Base-by-base conservation (phyloP, 2,329 filamentous ascomycete species). In the Trichoderma sp. region DNA sequence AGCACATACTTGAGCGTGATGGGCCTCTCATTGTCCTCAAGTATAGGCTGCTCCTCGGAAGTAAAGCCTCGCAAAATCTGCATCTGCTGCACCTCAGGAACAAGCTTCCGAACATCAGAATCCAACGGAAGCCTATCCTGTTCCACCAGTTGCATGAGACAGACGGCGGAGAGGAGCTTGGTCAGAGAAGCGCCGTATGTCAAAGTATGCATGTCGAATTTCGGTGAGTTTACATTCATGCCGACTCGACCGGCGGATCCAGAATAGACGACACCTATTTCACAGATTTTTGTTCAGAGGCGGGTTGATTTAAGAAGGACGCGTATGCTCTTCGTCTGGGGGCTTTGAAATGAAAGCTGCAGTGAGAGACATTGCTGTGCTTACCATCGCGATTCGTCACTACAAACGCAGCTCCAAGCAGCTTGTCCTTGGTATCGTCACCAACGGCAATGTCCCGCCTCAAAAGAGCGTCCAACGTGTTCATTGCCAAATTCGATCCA, bases 111-210 rank as follows among this genome's bases (percentile, higher is more conserved):
- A 32, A 83, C 61, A 58, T 85, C 81, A 6, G 79, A 78, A 47
- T 85, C 83, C 2, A 85, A 78, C 1, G 51, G 72, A 30, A 84
- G 63, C 4, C 74, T 70, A 5, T 78, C 79, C 5, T 73, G 74
- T 73, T 85, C 81, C 12, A 84, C 80, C 58, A 84, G 77, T 68
- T 84, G 83, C 76, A 85, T 78, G 24, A 84, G 43, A 62, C 76
- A 77, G 0, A 79, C 79, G 6, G 77, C 75, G 0, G 83, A 83
- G 58, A 82, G 74, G n/a, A 85, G 76, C 75, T 85, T 85, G 71
- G 82, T 84, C 75, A 84, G 72, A n/a, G 83, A 85, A 9, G 83
- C 83, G 14, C 80, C 76, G 76, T 78, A 82, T 24, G 78, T 77
- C 58, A 84, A 80, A 1, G 83, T 78, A 51, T 78, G 73, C 1